A percentile compares a stretch with the other conserved stretches of the same genome.
phyloP scores from a whole-genome alignment of 768 basidiomycete genomes.

The Trametes sanguinea region DNA sequence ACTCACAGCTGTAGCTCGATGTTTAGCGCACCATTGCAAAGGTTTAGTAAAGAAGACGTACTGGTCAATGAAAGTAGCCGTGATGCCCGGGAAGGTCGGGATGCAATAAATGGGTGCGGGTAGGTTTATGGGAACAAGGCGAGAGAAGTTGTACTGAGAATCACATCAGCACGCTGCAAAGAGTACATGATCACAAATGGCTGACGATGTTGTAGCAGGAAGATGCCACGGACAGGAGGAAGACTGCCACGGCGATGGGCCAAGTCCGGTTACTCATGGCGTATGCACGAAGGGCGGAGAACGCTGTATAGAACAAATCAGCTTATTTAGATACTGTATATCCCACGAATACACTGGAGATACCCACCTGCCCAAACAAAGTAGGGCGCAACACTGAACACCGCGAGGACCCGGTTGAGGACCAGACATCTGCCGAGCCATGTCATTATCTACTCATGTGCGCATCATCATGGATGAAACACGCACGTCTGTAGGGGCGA shows the following conservation, averaged over 20 bases:
- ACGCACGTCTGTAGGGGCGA: neutral
- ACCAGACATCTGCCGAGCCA: neutral
- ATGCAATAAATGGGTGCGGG: constrained; percentile 3
- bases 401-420: constrained; percentile 3
- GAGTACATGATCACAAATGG: neutral
- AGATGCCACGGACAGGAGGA: neutral
- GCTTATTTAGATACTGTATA: too few species aligned
- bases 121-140: constrained; percentile 3
- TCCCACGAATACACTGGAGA: neutral
- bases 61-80: constrained; percentile 1
- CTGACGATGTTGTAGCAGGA: neutral
- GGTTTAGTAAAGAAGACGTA: neutral
- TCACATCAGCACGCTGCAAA: too few species aligned
- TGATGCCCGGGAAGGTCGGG: neutral
- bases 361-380: constrained; percentile 4
- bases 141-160: neutral
- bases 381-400: constrained; percentile 4
- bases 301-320: neutral
- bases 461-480: neutral
- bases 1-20: too few species aligned
- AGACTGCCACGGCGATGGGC: neutral
- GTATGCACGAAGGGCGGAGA: constrained; percentile 8
- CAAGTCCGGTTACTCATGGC: constrained; percentile 9
- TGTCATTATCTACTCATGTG: neutral
- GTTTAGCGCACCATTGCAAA: too few species aligned